Percentiles rank a stretch among this genome's conserved stretches.
Evolutionary conservation across 805 yeast species (phyloP).

Genomic region (Jamesozyma piceae): DNA sequence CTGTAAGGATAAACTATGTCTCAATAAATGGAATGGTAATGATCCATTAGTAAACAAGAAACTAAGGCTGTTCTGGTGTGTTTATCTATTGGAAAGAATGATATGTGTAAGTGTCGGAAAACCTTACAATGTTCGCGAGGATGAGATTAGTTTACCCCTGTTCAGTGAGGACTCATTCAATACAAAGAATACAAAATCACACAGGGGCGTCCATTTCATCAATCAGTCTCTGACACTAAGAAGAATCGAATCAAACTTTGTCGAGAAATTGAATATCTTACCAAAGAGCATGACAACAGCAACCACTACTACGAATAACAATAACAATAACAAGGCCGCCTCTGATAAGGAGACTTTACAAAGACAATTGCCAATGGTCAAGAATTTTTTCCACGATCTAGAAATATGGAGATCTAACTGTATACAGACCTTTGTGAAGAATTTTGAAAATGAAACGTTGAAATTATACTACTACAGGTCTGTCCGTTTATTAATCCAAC

Average conservation of each 20-base stretch:
- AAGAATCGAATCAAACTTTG: constrained; percentile 51
- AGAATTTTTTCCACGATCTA: constrained; percentile 42
- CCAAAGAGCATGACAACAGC: constrained; percentile 14
- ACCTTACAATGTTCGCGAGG: constrained; percentile 45
- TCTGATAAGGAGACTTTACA: constrained; percentile 10
- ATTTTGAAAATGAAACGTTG: constrained; percentile 50
- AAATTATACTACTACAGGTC: constrained; percentile 52
- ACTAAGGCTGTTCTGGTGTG: constrained; percentile 56
- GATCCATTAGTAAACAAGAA: constrained; percentile 31
- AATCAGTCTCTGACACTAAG: constrained; percentile 49
- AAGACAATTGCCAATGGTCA: constrained; percentile 44
- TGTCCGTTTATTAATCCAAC: constrained; percentile 52
- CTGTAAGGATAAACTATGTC: constrained; percentile 27
- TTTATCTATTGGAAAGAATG: constrained; percentile 51
- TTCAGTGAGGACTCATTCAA: constrained; percentile 36
- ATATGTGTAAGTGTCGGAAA: constrained; percentile 54
- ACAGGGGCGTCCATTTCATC: constrained; percentile 37
- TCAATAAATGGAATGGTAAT: constrained; percentile 22
- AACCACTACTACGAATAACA: no score
- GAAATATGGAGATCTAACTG: constrained; percentile 47
- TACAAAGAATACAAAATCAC: constrained; percentile 21
- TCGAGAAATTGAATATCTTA: constrained; percentile 41
- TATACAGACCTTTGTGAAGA: constrained; percentile 31
- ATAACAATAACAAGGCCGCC: constrained; percentile 3
- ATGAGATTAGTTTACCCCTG: constrained; percentile 41